Conservation (phyloP, 169 alveolate species). For the Plasmodium gaboni region DNA sequence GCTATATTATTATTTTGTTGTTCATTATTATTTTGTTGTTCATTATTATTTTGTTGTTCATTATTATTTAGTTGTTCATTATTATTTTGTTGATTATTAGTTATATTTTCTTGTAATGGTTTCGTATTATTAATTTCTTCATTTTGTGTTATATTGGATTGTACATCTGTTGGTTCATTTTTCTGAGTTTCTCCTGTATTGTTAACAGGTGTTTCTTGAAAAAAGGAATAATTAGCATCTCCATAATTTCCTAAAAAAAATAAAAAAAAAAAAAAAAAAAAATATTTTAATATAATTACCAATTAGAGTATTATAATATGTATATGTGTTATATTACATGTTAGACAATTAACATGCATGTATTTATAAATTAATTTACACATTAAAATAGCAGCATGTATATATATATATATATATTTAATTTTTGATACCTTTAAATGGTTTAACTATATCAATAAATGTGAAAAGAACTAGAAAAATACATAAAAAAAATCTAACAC, state of each 20-base stretch:
- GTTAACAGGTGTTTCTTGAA: background rate
- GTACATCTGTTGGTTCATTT: background rate
- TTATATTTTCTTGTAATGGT: conserved; percentile 31
- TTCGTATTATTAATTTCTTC: no score
- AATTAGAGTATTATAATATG: background rate
- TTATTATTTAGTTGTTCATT: background rate
- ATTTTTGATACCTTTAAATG: conserved; percentile 35
- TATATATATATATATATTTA: background rate
- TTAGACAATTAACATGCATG: no score
- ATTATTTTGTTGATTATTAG: background rate
- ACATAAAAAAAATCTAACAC: conserved; percentile 27
- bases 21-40: background rate
- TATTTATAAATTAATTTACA: no score
- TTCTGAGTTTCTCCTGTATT: background rate
- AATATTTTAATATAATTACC: background rate
- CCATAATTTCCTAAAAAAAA: conserved; percentile 7
- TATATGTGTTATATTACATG: background rate
- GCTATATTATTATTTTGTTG: no score
- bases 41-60: background rate
- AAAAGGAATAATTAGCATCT: conserved; percentile 12
- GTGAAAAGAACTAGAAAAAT: conserved; percentile 57
- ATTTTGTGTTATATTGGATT: no score
- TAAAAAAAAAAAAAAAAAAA: conserved; percentile 10
- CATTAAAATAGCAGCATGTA: background rate
- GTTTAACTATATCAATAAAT: conserved; percentile 18